A percentile compares a stretch with the other conserved stretches of the same genome.
These are phyloP conservation scores for Phialocephala subalpina DNA, from an alignment of 2,329 filamentous ascomycete species.

Conservation along the genomic window DNA sequence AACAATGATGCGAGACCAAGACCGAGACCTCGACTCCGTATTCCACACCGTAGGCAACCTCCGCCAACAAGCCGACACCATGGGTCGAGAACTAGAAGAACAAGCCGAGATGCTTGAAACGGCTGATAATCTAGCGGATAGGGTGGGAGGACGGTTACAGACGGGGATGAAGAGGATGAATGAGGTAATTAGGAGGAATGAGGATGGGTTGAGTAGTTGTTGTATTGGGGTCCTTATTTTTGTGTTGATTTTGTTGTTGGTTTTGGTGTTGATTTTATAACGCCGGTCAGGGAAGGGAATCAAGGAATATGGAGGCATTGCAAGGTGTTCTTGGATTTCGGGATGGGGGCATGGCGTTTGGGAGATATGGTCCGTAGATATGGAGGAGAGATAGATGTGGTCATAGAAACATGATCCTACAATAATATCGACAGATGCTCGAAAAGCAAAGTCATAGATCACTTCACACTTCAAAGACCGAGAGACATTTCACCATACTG, in stretches of 20 bases:
- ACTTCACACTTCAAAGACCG: too few species aligned
- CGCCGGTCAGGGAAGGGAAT: background rate
- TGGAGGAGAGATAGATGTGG: background rate
- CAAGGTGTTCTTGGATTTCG: background rate
- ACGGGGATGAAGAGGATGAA: conserved; percentile 87
- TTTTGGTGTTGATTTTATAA: conserved; percentile 74
- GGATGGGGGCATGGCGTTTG: background rate
- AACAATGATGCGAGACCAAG: conserved; percentile 94
- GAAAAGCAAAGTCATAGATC: too few species aligned
- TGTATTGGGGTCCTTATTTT: conserved; percentile 91
- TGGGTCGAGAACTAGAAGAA: conserved; percentile 96
- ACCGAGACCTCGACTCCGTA: conserved; percentile 90
- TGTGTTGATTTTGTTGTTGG: conserved; percentile 84
- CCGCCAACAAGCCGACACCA: conserved; percentile 88
- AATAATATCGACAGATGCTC: background rate
- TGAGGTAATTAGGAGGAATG: conserved; percentile 86
- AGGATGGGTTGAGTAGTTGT: conserved; percentile 87
- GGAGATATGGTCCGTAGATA: too few species aligned
- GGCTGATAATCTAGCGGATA: conserved; percentile 84
- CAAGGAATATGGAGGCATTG: background rate
- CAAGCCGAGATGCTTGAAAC: conserved; percentile 89
- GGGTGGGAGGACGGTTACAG: conserved; percentile 85
- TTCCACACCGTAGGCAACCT: conserved; percentile 93
- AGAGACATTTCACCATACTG: too few species aligned
- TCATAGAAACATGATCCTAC: background rate